Conservation (phyloP, 495 filamentous ascomycete species). For the Penicillium macrosclerotiorum region DNA sequence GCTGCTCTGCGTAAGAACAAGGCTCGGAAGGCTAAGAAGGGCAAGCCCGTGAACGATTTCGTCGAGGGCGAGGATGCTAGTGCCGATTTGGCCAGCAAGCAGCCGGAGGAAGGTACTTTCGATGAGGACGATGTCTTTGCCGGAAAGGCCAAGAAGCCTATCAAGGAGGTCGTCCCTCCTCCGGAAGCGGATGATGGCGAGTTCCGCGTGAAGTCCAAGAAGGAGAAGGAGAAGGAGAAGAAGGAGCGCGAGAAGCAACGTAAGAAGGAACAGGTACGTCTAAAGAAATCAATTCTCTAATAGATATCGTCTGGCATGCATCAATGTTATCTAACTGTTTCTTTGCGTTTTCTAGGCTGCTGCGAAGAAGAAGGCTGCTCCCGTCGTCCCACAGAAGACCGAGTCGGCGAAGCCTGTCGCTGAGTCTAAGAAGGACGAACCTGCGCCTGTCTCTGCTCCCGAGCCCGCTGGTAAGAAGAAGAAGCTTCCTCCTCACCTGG, state of each 20-base stretch:
- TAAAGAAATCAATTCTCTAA: no score
- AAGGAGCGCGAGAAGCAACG: slow-evolving; percentile 90
- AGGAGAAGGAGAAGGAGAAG: slow-evolving; percentile 94
- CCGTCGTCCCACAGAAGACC: slow-evolving; percentile 32
- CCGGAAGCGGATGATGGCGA: slow-evolving; percentile 56
- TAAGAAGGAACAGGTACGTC: slow-evolving; percentile 80
- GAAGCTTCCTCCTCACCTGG: slow-evolving; percentile 80
- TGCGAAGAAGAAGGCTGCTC: slow-evolving; percentile 54
- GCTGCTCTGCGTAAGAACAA: slow-evolving; percentile 84
- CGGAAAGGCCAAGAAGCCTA: slow-evolving; percentile 62
- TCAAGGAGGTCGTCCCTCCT: slow-evolving; percentile 42
- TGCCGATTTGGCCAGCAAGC: slow-evolving; percentile 60
- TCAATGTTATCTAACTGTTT: no score
- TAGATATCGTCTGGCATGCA: no score
- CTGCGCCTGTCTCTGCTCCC: slow-evolving; percentile 44
- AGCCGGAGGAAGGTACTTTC: slow-evolving; percentile 78
- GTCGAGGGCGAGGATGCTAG: slow-evolving; percentile 67
- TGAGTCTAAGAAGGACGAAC: slow-evolving; percentile 36
- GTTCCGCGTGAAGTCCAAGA: slow-evolving; percentile 82
- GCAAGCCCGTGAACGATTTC: slow-evolving; percentile 66
- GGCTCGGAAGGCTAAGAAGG: slow-evolving; percentile 92
- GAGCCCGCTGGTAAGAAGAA: slow-evolving; percentile 64
- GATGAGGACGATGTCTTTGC: slow-evolving; percentile 83
- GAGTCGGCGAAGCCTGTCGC: slow-evolving; percentile 40
- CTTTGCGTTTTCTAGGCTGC: slow-evolving; percentile 51